phyloP scores from a whole-genome alignment of 148 eudicot genomes.

The Vaccinium vitisidaea region DNA sequence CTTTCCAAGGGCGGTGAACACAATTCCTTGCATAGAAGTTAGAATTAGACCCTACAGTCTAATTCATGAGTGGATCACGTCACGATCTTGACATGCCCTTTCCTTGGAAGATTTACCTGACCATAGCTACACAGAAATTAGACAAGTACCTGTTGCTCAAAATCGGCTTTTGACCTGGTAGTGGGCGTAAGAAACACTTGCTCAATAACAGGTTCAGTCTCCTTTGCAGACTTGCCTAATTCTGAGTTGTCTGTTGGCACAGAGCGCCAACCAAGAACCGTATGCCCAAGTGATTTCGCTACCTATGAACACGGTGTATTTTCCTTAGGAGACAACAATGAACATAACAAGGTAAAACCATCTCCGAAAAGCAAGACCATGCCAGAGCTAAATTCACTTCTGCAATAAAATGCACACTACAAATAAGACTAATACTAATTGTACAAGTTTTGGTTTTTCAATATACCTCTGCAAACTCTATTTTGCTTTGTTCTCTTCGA shows the following conservation, averaged over 20 bases:
- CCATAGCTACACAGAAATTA: background rate
- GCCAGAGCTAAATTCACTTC: background rate
- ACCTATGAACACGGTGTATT: slow-evolving; percentile 47
- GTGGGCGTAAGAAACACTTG: slow-evolving; percentile 95
- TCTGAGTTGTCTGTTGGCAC: slow-evolving; percentile 94
- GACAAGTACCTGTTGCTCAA: slow-evolving; percentile 79
- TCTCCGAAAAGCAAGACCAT: background rate
- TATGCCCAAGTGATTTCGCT: slow-evolving; percentile 93
- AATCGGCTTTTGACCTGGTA: slow-evolving; percentile 69
- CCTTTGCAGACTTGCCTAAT: slow-evolving; percentile 82
- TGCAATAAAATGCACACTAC: background rate
- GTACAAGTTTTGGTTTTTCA: slow-evolving; percentile 11
- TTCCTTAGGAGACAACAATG: background rate
- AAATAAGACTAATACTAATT: background rate
- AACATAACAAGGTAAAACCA: background rate
- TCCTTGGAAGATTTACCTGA: background rate
- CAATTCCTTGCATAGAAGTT: too few relatives aligned
- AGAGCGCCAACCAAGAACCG: slow-evolving; percentile 88
- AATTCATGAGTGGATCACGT: too few relatives aligned
- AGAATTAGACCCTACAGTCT: too few relatives aligned
- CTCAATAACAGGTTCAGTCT: slow-evolving; percentile 92
- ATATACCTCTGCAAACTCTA: slow-evolving; percentile 79
- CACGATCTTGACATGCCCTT: too few relatives aligned
- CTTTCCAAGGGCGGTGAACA: too few relatives aligned
- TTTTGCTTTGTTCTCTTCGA: slow-evolving; percentile 87